A percentile compares a stretch with the other conserved stretches of the same genome.
These are phyloP conservation scores for Samsoniella hepiali DNA, from an alignment of 2,329 filamentous ascomycete species.

Conservation along the genomic window DNA sequence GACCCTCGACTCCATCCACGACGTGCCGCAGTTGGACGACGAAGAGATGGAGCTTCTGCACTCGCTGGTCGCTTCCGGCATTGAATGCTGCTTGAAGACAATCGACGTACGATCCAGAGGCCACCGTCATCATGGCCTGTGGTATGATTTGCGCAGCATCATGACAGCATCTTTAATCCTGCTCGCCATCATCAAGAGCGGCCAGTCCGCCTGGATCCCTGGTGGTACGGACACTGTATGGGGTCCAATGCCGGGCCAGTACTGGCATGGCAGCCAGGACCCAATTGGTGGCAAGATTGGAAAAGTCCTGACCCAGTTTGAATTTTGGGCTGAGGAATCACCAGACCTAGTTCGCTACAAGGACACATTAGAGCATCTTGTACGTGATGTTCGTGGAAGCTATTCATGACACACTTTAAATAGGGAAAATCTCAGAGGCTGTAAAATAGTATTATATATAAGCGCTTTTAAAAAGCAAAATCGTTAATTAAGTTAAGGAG, in stretches of 20 bases:
- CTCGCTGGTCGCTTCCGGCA: conserved; percentile 22
- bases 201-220: conserved; percentile 23
- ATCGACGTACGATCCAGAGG: conserved; percentile 23
- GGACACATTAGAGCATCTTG: conserved; percentile 19
- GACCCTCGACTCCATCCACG: not conserved
- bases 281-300: conserved; percentile 23
- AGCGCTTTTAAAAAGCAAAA: not conserved
- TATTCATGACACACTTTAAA: not conserved
- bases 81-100: conserved; percentile 25
- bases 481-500: not conserved
- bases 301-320: conserved; percentile 23
- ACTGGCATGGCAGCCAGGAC: conserved; percentile 13
- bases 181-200: conserved; percentile 23
- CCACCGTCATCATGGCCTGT: conserved; percentile 28
- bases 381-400: conserved; percentile 21
- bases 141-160: conserved; percentile 26
- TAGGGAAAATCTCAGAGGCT: too few species aligned
- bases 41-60: conserved; percentile 21
- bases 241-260: conserved; percentile 16
- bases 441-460: too few species aligned
- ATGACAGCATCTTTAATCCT: conserved; percentile 23
- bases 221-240: conserved; percentile 22
- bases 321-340: conserved; percentile 23
- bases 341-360: conserved; percentile 22
- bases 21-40: conserved; percentile 12